phyloP scores from a whole-genome alignment of 139 green algal genomes.

The Protoeuglena noctilucae region DNA sequence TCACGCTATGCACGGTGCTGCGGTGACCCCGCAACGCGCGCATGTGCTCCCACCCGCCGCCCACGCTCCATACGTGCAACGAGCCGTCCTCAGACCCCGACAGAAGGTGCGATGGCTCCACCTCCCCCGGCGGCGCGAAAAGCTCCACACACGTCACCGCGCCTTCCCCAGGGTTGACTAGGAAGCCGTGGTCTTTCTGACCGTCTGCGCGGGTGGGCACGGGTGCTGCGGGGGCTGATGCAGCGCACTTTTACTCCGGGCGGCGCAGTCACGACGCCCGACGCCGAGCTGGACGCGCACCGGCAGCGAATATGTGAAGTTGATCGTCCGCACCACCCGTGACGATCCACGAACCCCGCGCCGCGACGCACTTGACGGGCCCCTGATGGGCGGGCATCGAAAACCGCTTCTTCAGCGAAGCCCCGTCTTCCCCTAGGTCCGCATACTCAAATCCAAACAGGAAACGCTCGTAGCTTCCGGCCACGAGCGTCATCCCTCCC shows the following conservation, averaged over 20 bases:
- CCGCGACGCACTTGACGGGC: slow-evolving; percentile 52
- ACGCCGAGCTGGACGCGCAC: too few relatives aligned
- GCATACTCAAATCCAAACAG: slow-evolving; percentile 62
- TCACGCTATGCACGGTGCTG: slow-evolving; percentile 13
- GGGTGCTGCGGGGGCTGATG: not conserved
- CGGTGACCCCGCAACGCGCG: slow-evolving; percentile 39
- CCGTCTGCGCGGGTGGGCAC: too few relatives aligned
- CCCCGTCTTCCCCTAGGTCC: too few relatives aligned
- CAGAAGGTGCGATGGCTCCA: slow-evolving; percentile 52
- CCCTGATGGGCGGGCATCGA: slow-evolving; percentile 15
- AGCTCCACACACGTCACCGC: slow-evolving; percentile 50
- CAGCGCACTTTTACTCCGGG: slow-evolving; percentile 34
- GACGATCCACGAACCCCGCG: slow-evolving; percentile 32
- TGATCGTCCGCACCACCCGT: slow-evolving; percentile 58
- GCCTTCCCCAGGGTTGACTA: slow-evolving; percentile 66
- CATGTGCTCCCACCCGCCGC: slow-evolving; percentile 51
- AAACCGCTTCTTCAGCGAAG: too few relatives aligned
- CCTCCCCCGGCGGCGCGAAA: slow-evolving; percentile 22
- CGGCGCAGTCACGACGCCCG: too few relatives aligned
- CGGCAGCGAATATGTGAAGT: slow-evolving; percentile 64
- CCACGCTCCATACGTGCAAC: slow-evolving; percentile 52
- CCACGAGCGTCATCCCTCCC: slow-evolving; percentile 42
- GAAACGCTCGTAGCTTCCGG: slow-evolving; percentile 67
- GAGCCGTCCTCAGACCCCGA: slow-evolving; percentile 53
- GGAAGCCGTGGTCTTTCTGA: slow-evolving; percentile 52